A percentile compares a stretch with the other conserved stretches of the same genome.
These are phyloP conservation scores for Elsinoe necatrix DNA, from an alignment of 2,329 filamentous ascomycete genomes.

Conservation along the genomic window DNA sequence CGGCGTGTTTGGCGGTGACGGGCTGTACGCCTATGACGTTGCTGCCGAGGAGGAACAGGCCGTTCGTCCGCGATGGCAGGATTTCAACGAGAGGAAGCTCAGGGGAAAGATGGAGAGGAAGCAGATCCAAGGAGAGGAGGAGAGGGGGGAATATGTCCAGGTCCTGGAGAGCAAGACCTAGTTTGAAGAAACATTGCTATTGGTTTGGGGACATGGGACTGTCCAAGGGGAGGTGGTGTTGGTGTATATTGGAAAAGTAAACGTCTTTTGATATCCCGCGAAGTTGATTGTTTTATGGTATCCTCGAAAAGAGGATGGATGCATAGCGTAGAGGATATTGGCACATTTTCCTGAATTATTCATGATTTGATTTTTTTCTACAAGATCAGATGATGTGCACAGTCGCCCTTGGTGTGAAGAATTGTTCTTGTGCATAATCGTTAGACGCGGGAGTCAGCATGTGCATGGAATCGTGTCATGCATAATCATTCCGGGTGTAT, in stretches of 20 bases:
- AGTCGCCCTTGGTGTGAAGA: too few relatives aligned
- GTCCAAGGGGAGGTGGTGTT: too few relatives aligned
- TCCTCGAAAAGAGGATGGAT: neutral
- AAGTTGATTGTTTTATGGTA: neutral
- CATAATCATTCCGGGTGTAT: too few relatives aligned
- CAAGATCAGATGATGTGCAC: neutral
- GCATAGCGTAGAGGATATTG: conserved; percentile 1
- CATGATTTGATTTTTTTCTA: neutral
- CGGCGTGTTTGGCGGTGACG: conserved; percentile 15
- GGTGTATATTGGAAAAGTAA: neutral
- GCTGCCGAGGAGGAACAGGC: conserved; percentile 17
- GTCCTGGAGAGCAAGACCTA: neutral
- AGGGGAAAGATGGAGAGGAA: conserved; percentile 2
- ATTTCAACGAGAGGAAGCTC: conserved; percentile 15
- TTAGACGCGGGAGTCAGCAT: too few relatives aligned
- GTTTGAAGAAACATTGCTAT: neutral
- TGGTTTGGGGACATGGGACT: too few relatives aligned
- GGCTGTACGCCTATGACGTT: conserved; percentile 17
- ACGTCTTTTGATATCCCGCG: neutral
- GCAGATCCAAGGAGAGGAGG: neutral
- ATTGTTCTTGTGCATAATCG: too few relatives aligned
- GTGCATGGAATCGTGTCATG: too few relatives aligned
- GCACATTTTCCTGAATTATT: neutral
- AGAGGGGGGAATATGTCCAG: conserved; percentile 11
- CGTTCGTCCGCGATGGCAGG: conserved; percentile 17